Percentiles rank a stretch among this genome's conserved stretches.
phyloP scores from a whole-genome alignment of 768 basidiomycete species.

The Pluteus cervinus region DNA sequence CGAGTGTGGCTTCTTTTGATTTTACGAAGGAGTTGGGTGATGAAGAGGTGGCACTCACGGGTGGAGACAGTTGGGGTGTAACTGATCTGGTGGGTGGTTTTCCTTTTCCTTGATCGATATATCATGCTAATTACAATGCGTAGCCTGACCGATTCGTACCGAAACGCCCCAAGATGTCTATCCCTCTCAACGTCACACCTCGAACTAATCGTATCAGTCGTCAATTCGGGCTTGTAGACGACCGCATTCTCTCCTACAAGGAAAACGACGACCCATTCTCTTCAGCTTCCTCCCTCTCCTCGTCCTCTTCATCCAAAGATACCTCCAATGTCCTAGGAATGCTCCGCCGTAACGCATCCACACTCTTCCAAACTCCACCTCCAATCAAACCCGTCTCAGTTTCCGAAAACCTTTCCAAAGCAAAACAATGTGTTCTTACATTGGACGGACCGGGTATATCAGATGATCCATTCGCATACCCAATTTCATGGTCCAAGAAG shows the following conservation, averaged over 20 bases:
- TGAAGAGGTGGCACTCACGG: constrained; percentile 2
- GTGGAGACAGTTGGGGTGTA: constrained; percentile 9
- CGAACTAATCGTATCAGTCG: constrained; percentile 63
- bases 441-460: constrained; percentile 64
- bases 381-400: constrained; percentile 38
- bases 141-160: constrained; percentile 63
- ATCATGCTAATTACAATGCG: neutral
- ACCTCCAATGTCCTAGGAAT: constrained; percentile 38
- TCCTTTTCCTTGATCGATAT: neutral
- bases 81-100: constrained; percentile 5
- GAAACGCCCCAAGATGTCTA: constrained; percentile 37
- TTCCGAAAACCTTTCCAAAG: constrained; percentile 47
- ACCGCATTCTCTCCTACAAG: constrained; percentile 47
- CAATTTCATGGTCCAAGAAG: constrained; percentile 54
- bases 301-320: constrained; percentile 15
- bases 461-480: constrained; percentile 45
- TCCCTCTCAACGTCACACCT: constrained; percentile 58
- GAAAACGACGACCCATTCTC: constrained; percentile 15
- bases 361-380: constrained; percentile 35
- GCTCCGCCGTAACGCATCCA: constrained; percentile 46
- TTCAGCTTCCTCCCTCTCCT: constrained; percentile 2
- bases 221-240: constrained; percentile 53
- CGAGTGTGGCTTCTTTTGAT: constrained; percentile 14
- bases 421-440: constrained; percentile 48
- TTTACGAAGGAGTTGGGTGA: constrained; percentile 8